Evolutionary conservation across 1,284 basidiomycete genomes (phyloP), one percentile per base, ranked within the genome.

Genomic region (Lignosus rhinocerotis): DNA sequence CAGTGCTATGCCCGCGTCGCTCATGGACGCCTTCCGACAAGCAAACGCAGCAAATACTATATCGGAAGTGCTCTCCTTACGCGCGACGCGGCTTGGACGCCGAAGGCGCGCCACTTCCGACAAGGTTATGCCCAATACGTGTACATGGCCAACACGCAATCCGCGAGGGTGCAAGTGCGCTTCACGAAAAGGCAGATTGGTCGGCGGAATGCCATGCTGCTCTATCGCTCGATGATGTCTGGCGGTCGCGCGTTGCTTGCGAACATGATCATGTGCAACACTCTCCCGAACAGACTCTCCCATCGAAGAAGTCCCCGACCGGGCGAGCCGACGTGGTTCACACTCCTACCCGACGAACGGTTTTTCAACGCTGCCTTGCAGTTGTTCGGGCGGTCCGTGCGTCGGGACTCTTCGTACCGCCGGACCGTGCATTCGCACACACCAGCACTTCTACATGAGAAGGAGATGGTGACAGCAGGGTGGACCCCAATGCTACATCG

Each of bases 321-420:
- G 25, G 36, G 51, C 9, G 21, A 17, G 41, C 21, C 41, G 7
- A 31, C 57, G 38, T 42, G 49, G 45, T 51, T 53, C 32, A 59
- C 47, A 14, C 55, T 42, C 39, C 48, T 42, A 34, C 82, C 85
- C 0, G 89, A 92, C 65, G 80, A 78, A 10, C 77, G 80, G 38
- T 89, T 90, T 69, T 90, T 85, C 74, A 89, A 89, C 56, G 82
- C 84, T 3, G 77, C 84, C 4, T 69, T 91, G 16, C 71, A 75
- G 14, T 73, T 85, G 21, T 81, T 85, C 64, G 70, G 68, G 3
- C 71, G 25, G 25, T 25, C 25, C 25, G 25, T 25, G 25, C 25
- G 25, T 74, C 3, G 11, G 12, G 12, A 5, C 36, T 70, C n/a
- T 53, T 3, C 64, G 62, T 25, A 60, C 64, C 1, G 56, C 57